Percentiles rank a stretch among this genome's conserved stretches.
phyloP scores from a whole-genome alignment of 2,329 filamentous ascomycete species.

The Trichophyton rubrum region DNA sequence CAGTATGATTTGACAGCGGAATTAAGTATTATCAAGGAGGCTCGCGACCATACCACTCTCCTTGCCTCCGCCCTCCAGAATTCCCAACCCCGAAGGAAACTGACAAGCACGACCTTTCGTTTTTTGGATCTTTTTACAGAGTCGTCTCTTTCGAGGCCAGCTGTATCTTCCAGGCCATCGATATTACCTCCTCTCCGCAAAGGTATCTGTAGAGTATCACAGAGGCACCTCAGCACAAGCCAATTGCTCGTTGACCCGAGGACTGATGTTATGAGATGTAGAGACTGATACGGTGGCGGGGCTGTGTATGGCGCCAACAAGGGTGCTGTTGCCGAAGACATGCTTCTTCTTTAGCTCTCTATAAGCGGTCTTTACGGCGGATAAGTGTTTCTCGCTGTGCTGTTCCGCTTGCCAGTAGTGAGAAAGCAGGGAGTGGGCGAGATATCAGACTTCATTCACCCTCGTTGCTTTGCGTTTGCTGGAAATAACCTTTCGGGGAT shows the following conservation, averaged over 20 bases:
- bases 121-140: slow-evolving; percentile 3
- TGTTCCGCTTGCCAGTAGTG: not conserved
- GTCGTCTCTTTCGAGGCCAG: slow-evolving; percentile 3
- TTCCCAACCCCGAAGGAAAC: slow-evolving; percentile 63
- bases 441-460: not conserved
- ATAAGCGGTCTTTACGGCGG: not conserved
- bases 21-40: not conserved
- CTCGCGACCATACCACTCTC: slow-evolving; percentile 44
- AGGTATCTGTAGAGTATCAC: slow-evolving; percentile 31
- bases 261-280: slow-evolving; percentile 34
- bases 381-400: not conserved
- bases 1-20: not conserved
- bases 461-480: no score
- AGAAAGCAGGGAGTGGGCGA: not conserved
- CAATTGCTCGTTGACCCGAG: slow-evolving; percentile 43
- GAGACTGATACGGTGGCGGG: slow-evolving; percentile 27
- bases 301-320: slow-evolving; percentile 15
- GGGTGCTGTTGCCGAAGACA: slow-evolving; percentile 13
- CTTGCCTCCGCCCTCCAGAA: slow-evolving; percentile 67
- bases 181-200: not conserved
- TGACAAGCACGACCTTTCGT: slow-evolving; percentile 58
- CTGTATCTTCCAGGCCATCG: slow-evolving; percentile 12
- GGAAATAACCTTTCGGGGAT: not conserved
- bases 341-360: not conserved
- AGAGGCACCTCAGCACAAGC: slow-evolving; percentile 42